These are phyloP conservation scores for Collybia mongolica DNA, from an alignment of 768 basidiomycete species.

Conservation along the genomic window DNA sequence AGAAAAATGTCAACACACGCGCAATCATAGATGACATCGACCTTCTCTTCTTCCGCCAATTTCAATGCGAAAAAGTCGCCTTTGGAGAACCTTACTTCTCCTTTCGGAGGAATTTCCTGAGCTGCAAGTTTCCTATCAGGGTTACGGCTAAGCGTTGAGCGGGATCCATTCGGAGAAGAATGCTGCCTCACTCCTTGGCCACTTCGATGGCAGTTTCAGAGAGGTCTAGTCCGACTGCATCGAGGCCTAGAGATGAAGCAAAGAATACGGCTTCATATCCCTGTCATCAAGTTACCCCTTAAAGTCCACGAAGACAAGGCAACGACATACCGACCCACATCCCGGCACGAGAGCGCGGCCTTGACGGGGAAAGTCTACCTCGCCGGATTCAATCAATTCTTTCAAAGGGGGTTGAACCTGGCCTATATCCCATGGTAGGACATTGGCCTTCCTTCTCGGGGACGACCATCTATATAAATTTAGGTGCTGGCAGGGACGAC, in stretches of 20 bases:
- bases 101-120: slow-evolving; percentile 17
- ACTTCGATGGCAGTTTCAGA: slow-evolving; percentile 50
- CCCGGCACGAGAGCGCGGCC: slow-evolving; percentile 37
- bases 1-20: slow-evolving; percentile 40
- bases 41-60: slow-evolving; percentile 29
- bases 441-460: slow-evolving; percentile 37
- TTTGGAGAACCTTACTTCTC: slow-evolving; percentile 37
- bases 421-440: slow-evolving; percentile 67
- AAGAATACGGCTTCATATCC: slow-evolving; percentile 62
- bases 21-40: slow-evolving; percentile 66
- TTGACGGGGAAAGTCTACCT: slow-evolving; percentile 37
- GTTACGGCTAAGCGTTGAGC: no score
- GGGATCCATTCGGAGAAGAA: no score
- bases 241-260: slow-evolving; percentile 44
- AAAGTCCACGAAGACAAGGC: not conserved
- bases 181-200: slow-evolving; percentile 38
- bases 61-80: slow-evolving; percentile 56
- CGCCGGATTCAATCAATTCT: slow-evolving; percentile 45
- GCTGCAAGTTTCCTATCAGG: slow-evolving; percentile 12
- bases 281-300: slow-evolving; percentile 28
- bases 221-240: slow-evolving; percentile 54
- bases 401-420: slow-evolving; percentile 51
- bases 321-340: slow-evolving; percentile 45
- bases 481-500: not conserved
- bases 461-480: not conserved